Evolutionary conservation across 768 basidiomycete genomes (phyloP).

Genomic region (Lactifluus subvellereus): DNA sequence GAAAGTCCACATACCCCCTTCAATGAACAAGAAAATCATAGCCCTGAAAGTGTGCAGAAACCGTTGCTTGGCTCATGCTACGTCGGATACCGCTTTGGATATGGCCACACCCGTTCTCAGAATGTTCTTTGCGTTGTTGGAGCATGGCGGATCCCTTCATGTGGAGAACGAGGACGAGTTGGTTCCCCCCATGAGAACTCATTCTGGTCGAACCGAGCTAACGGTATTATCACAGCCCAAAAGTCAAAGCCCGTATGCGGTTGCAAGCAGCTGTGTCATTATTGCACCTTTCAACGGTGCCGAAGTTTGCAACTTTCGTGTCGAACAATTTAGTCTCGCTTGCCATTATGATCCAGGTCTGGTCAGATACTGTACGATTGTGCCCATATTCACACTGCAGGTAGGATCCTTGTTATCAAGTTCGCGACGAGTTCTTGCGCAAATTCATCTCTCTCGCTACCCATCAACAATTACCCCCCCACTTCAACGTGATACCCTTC

Average conservation of each 20-base stretch:
- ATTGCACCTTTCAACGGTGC: slow-evolving; percentile 64
- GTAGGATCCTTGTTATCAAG: slow-evolving; percentile 85
- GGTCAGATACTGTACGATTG: slow-evolving; percentile 18
- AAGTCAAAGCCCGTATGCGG: slow-evolving; percentile 70
- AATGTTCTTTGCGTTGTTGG: slow-evolving; percentile 67
- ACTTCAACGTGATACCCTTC: slow-evolving; percentile 82
- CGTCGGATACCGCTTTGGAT: slow-evolving; percentile 51
- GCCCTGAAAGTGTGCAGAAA: slow-evolving; percentile 79
- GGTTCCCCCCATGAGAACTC: slow-evolving; percentile 20
- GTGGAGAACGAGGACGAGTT: slow-evolving; percentile 51
- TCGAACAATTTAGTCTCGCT: slow-evolving; percentile 58
- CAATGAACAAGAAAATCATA: slow-evolving; percentile 64
- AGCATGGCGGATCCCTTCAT: slow-evolving; percentile 58
- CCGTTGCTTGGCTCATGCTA: slow-evolving; percentile 65
- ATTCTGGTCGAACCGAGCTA: slow-evolving; percentile 8
- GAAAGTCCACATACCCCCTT: slow-evolving; percentile 52
- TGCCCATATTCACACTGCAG: not conserved
- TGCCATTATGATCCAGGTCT: slow-evolving; percentile 72
- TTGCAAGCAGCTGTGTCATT: slow-evolving; percentile 77
- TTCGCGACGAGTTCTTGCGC: slow-evolving; percentile 69
- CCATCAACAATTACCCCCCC: slow-evolving; percentile 54
- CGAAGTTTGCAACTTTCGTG: slow-evolving; percentile 52
- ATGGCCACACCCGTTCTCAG: slow-evolving; percentile 71
- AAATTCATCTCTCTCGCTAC: slow-evolving; percentile 68
- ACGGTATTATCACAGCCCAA: slow-evolving; percentile 37